phyloP scores from a whole-genome alignment of 2,329 filamentous ascomycete species.

The Exophiala viscosa region DNA sequence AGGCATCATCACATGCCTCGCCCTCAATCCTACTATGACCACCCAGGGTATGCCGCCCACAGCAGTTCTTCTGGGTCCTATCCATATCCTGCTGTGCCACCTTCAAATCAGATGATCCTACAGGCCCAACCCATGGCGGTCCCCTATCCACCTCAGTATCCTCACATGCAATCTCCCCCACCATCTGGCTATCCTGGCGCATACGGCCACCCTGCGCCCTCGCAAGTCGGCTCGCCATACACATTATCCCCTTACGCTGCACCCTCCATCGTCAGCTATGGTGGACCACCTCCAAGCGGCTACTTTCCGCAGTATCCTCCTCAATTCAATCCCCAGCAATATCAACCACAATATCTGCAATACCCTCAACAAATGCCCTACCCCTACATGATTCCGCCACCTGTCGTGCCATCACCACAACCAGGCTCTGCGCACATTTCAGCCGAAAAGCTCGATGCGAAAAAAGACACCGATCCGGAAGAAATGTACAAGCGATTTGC shows the following conservation, averaged over 20 bases:
- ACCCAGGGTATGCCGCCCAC: conserved; percentile 35
- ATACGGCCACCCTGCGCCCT: conserved; percentile 18
- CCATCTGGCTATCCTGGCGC: conserved; percentile 12
- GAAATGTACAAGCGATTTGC: conserved; percentile 58
- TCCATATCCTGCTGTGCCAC: conserved; percentile 31
- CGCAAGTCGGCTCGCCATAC: conserved; percentile 27
- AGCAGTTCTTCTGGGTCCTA: conserved; percentile 40
- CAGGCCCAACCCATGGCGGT: conserved; percentile 22
- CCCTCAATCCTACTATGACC: conserved; percentile 28
- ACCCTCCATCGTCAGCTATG: conserved; percentile 40
- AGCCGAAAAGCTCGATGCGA: conserved; percentile 35
- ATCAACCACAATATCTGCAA: conserved; percentile 35
- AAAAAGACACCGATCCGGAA: conserved; percentile 52
- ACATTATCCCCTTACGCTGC: conserved; percentile 31
- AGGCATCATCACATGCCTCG: conserved; percentile 24
- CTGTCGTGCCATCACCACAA: conserved; percentile 37
- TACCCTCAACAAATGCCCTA: conserved; percentile 35
- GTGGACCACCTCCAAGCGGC: conserved; percentile 25
- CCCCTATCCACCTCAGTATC: conserved; percentile 18
- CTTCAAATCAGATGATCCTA: conserved; percentile 24
- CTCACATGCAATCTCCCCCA: conserved; percentile 21
- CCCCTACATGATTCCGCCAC: conserved; percentile 28
- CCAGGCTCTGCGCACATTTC: conserved; percentile 32
- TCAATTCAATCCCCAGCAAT: conserved; percentile 28
- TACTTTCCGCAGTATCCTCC: conserved; percentile 36